Base-by-base conservation (phyloP, 1,284 basidiomycete genomes). In the Cutaneotrichosporon sp. region DNA sequence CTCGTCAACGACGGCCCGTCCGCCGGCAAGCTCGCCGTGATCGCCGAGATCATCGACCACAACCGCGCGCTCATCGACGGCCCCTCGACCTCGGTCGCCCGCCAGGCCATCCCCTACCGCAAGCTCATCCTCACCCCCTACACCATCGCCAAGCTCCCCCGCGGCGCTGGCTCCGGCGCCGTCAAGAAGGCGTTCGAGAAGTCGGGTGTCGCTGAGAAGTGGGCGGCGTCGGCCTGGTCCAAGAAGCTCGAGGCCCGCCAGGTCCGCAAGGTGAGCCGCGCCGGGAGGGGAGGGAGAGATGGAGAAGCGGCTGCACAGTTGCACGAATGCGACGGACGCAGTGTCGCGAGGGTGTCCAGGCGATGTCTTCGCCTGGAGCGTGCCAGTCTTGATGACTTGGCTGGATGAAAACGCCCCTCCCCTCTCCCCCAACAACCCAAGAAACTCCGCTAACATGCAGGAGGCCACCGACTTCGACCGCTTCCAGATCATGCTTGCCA, bases 31-130 rank as follows among this genome's bases (percentile, higher is more conserved):
- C 91, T 97, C 77, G 97, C 97, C 68, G 90, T 94, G 72, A 95
- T 99, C 78, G 88, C 88, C 65, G 95, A 98, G 83, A 94, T 99
- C 82, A 93, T 99, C 71, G 97, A 99, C 87, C 95, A 98, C 87
- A 97, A 95, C 86, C 88, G 94, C 80, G 95, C 95, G 54, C 87
- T 99, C 79, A 89, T 98, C 75, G 95, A 98, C 82, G 94, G 94
- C 62, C 95, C 95, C 67, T 85, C 87, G 57, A 92, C 93, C 64
- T 87, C 86, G 69, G 95, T 99, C 57, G 87, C 92, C 72, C 92
- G 95, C 74, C 95, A 98, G 83, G 79, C 89, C 36, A 91, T 89
- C 85, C 86, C 91, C 70, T 97, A 91, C 89, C 90, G 91, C 80
- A 87, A 97, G 83, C 85, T 98, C 73, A 87, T 89, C 79, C 89